Evolutionary conservation across 176 grass and related monocot species (phyloP), one percentile per base, ranked within the genome.

Genomic region (Alloteropsis semialata): DNA sequence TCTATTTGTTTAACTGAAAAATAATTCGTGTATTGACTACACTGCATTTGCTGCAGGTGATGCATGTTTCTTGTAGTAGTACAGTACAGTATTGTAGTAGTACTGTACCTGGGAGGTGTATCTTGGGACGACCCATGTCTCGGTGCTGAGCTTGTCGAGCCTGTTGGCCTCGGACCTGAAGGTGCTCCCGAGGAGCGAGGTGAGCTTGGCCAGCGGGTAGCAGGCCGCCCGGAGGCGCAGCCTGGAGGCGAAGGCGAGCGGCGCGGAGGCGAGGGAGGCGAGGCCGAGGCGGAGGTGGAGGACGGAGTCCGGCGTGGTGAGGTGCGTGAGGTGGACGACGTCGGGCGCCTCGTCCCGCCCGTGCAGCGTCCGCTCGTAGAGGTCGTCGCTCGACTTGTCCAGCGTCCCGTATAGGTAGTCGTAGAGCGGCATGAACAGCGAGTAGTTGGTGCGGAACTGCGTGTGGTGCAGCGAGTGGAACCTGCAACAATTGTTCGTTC

Each of bases 381-480:
- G 75, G 21, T 90, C 80, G 29, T 96, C 90, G 19, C 88, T 90
- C 7, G 82, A 90, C 75, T 86, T 90, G 69, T 92, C 93, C 28
- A 73, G 22, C 1, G 93, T 96, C 4, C 80, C 81, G 57, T 96
- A 96, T 0, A 96, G 1, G 85, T 87, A 84, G 80, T 96, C 93
- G 19, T 96, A 96, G 19, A 93, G 43, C 3, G 93, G 90, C 90
- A 92, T 88, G 88, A 96, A 96, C 8, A 96, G 63, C 3, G 90
- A 96, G 83, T 93, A 96, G 79, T 96, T 96, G 6, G 84, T 92
- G 37, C 92, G 69, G 67, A 94, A 92, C 73, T 87, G 86, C 33
- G 92, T 94, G 69, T 94, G 92, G 82, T 92, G 92, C 46, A 94
- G 84, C 32, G 92, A 94, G 58, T 94, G 92, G 56, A 91, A 94